These are phyloP conservation scores for Casuarina equisetifolia DNA, from an alignment of 306 rosid species.

Conservation along the genomic window DNA sequence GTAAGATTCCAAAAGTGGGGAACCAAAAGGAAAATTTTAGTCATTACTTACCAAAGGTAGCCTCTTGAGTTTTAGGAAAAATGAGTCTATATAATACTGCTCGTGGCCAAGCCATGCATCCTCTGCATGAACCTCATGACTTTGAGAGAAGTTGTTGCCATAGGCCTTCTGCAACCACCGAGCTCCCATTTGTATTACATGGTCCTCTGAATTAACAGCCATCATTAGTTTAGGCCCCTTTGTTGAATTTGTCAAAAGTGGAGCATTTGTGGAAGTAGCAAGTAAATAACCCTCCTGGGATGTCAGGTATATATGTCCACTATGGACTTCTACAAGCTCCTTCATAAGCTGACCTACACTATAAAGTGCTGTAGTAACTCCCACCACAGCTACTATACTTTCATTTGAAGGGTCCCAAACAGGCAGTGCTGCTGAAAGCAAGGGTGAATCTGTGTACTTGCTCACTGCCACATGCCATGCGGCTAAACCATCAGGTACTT, in stretches of 20 bases:
- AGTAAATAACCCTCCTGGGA: slow-evolving; percentile 88
- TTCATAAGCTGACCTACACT: slow-evolving; percentile 96
- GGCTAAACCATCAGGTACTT: slow-evolving; percentile 94
- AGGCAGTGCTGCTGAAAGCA: slow-evolving; percentile 97
- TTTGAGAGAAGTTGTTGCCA: slow-evolving; percentile 67
- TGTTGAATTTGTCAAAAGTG: slow-evolving; percentile 65
- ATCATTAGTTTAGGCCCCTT: slow-evolving; percentile 67
- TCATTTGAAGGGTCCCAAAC: slow-evolving; percentile 82
- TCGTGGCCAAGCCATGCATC: slow-evolving; percentile 68
- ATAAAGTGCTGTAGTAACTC: slow-evolving; percentile 90
- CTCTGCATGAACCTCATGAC: slow-evolving; percentile 86
- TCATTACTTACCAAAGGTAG: slow-evolving; percentile 81
- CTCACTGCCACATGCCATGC: slow-evolving; percentile 98
- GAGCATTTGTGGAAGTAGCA: slow-evolving; percentile 85
- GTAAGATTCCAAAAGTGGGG: slow-evolving; percentile 2
- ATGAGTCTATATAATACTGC: slow-evolving; percentile 87
- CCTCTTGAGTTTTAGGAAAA: slow-evolving; percentile 83
- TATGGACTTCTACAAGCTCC: slow-evolving; percentile 86
- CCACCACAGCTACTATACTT: slow-evolving; percentile 92
- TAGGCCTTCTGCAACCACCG: slow-evolving; percentile 66
- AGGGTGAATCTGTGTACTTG: slow-evolving; percentile 87
- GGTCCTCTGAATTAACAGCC: slow-evolving; percentile 80
- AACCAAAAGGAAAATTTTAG: slow-evolving; percentile 1
- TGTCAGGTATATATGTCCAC: slow-evolving; percentile 90
- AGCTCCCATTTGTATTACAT: slow-evolving; percentile 64